Percentiles rank a stretch among this genome's conserved stretches.
These are phyloP conservation scores for Trichoderma citrinoviride DNA, from an alignment of 2,329 filamentous ascomycete genomes.

Conservation along the genomic window DNA sequence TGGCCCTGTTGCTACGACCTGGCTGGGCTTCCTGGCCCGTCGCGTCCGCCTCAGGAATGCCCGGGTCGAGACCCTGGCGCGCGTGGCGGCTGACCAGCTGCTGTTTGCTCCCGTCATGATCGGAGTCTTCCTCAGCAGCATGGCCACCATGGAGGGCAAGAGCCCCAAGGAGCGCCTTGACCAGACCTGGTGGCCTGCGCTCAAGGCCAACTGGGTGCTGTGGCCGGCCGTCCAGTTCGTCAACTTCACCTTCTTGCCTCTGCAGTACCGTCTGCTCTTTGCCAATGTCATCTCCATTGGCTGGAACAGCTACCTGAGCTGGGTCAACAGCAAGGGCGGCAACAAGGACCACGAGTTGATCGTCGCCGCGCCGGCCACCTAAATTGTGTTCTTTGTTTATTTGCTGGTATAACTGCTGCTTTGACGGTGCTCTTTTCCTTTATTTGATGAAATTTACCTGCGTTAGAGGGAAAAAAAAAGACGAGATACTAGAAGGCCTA, in stretches of 20 bases:
- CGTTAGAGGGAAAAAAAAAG: not conserved
- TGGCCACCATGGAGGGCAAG: constrained; percentile 76
- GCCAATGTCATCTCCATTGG: constrained; percentile 76
- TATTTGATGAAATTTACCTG: not conserved
- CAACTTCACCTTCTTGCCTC: constrained; percentile 85
- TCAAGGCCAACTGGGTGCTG: constrained; percentile 81
- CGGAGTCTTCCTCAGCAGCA: constrained; percentile 74
- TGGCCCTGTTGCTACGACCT: constrained; percentile 81
- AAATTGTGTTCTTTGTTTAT: not conserved
- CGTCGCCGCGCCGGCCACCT: constrained; percentile 14
- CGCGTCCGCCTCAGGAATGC: constrained; percentile 62
- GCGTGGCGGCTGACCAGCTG: constrained; percentile 76
- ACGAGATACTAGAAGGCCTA: constrained; percentile 14
- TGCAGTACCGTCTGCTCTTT: constrained; percentile 79
- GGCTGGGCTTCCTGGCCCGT: constrained; percentile 77
- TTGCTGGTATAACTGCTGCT: not conserved
- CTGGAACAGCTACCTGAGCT: constrained; percentile 65
- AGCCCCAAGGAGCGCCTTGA: constrained; percentile 63
- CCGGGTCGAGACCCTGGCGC: constrained; percentile 69
- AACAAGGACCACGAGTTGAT: constrained; percentile 21
- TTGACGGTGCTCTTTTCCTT: not conserved
- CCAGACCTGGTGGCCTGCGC: constrained; percentile 66
- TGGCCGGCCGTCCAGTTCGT: constrained; percentile 83
- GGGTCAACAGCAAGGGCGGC: constrained; percentile 50
- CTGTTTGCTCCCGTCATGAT: constrained; percentile 84